These are phyloP conservation scores for Penicillium nucicola DNA, from an alignment of 495 filamentous ascomycete genomes.

Conservation along the genomic window DNA sequence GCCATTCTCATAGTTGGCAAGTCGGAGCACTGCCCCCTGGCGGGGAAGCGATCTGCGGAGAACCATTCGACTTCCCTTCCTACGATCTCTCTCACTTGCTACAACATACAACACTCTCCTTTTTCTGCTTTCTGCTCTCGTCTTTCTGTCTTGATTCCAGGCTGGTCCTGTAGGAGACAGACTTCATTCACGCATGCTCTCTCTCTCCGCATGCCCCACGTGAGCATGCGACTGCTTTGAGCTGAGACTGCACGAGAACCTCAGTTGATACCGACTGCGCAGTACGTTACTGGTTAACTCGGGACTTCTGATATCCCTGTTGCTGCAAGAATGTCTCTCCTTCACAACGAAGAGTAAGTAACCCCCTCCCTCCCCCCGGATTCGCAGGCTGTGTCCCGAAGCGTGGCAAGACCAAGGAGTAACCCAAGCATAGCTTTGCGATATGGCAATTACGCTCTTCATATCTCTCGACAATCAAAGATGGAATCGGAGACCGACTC, in stretches of 20 bases:
- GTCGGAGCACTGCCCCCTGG: conserved; percentile 2
- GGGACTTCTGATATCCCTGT: not conserved
- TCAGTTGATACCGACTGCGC: conserved; percentile 4
- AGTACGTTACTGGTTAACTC: not conserved
- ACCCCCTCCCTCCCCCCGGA: too few relatives aligned
- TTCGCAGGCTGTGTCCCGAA: conserved; percentile 1
- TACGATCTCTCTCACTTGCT: conserved; percentile 1
- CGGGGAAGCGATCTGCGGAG: conserved; percentile 28
- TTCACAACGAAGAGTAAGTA: conserved; percentile 94
- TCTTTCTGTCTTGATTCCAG: conserved; percentile 18
- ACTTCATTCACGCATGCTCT: conserved; percentile 14
- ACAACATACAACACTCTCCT: conserved; percentile 8
- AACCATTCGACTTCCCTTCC: conserved; percentile 15
- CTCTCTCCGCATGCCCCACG: conserved; percentile 5
- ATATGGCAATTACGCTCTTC: conserved; percentile 90
- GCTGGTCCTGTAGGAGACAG: conserved; percentile 36
- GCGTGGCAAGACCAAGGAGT: conserved; percentile 9
- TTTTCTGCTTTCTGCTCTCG: conserved; percentile 11
- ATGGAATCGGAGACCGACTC: conserved; percentile 92
- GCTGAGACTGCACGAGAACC: conserved; percentile 2
- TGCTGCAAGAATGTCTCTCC: conserved; percentile 70
- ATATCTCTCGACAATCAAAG: conserved; percentile 85
- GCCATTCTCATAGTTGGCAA: too few relatives aligned
- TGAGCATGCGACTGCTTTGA: conserved; percentile 13
- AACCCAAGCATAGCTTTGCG: conserved; percentile 62